These are phyloP conservation scores for Blastomyces percursus DNA, from an alignment of 2,329 filamentous ascomycete species.

Conservation along the genomic window DNA sequence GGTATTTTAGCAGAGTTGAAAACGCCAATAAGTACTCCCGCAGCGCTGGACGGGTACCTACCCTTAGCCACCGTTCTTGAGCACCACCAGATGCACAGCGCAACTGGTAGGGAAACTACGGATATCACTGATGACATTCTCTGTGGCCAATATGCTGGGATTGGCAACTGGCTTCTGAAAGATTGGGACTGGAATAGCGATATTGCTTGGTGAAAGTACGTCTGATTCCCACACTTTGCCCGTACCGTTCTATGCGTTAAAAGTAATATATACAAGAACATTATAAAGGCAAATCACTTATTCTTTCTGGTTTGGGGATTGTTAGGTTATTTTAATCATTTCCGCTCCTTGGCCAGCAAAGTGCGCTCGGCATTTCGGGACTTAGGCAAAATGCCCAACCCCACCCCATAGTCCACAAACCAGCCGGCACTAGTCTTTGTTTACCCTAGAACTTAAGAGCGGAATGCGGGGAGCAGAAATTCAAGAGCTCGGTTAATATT, in stretches of 20 bases:
- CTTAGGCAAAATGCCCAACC: background rate
- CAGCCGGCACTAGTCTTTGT: background rate
- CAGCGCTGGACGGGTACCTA: slow-evolving; percentile 16
- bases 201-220: slow-evolving; percentile 8
- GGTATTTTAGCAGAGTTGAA: slow-evolving; percentile 17
- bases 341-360: background rate
- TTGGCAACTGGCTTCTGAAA: slow-evolving; percentile 23
- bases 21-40: slow-evolving; percentile 12
- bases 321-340: background rate
- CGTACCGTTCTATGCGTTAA: background rate
- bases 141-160: slow-evolving; percentile 21
- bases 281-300: background rate
- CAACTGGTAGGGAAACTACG: slow-evolving; percentile 8
- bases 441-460: background rate
- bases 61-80: slow-evolving; percentile 18
- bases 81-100: slow-evolving; percentile 12
- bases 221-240: background rate
- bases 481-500: background rate
- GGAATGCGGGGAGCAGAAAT: background rate
- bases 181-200: slow-evolving; percentile 20
- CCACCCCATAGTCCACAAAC: background rate
- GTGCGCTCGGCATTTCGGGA: background rate
- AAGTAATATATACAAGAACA: too few relatives aligned
- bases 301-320: background rate
- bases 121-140: slow-evolving; percentile 15